Percentiles rank a stretch among this genome's conserved stretches.
Evolutionary conservation across 2,329 filamentous ascomycete species (phyloP).

Genomic region (Stagonosporopsis cucurbitacearum): DNA sequence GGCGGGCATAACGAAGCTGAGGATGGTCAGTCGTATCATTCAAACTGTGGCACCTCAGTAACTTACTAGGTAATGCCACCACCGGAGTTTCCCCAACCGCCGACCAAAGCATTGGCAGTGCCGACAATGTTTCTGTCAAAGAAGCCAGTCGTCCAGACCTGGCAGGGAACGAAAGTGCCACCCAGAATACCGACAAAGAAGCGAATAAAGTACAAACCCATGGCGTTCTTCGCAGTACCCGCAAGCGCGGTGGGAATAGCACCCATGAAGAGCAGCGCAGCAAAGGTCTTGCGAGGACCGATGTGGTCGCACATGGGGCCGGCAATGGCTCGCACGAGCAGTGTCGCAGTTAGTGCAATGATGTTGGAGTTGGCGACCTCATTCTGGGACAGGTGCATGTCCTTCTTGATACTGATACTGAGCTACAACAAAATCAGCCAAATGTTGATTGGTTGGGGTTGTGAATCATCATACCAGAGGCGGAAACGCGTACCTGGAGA

Average conservation of each 20-base stretch:
- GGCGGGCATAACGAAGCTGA: constrained; percentile 84
- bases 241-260: constrained; percentile 83
- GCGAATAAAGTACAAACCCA: constrained; percentile 72
- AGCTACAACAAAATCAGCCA: constrained; percentile 54
- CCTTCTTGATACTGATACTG: constrained; percentile 72
- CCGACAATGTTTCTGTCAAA: constrained; percentile 93
- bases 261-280: constrained; percentile 76
- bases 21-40: constrained; percentile 13
- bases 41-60: background rate
- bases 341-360: constrained; percentile 67
- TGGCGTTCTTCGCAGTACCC: constrained; percentile 72
- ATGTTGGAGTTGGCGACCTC: constrained; percentile 92
- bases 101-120: constrained; percentile 84
- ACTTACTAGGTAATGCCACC: constrained; percentile 81
- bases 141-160: constrained; percentile 92
- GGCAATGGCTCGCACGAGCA: constrained; percentile 77
- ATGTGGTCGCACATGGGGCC: constrained; percentile 87
- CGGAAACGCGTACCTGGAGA: constrained; percentile 80
- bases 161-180: constrained; percentile 81
- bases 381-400: constrained; percentile 72
- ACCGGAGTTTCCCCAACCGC: constrained; percentile 84
- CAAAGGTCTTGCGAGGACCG: constrained; percentile 81
- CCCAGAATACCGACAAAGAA: constrained; percentile 85
- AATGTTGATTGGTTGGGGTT: constrained; percentile 8
- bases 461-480: constrained; percentile 65